These are phyloP conservation scores for Boletus smithii DNA, from an alignment of 1,284 basidiomycete species.

Conservation along the genomic window DNA sequence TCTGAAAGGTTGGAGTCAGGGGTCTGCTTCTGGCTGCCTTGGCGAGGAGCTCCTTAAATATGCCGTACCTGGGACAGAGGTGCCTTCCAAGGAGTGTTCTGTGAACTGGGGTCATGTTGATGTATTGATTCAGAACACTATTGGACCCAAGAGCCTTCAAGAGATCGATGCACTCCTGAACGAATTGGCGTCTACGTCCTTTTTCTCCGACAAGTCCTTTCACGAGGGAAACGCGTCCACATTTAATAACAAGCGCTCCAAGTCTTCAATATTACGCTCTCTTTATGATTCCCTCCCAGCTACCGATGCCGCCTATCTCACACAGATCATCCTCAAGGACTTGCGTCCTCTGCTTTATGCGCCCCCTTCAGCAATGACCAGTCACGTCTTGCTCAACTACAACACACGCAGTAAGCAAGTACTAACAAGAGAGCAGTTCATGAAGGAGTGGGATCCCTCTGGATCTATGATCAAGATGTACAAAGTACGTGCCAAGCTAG, in stretches of 20 bases:
- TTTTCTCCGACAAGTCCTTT: conserved; percentile 49
- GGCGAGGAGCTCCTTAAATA: conserved; percentile 59
- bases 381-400: conserved; percentile 48
- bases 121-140: conserved; percentile 17
- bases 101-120: conserved; percentile 9
- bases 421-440: conserved; percentile 60
- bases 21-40: conserved; percentile 59
- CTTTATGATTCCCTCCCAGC: conserved; percentile 58
- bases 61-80: conserved; percentile 22
- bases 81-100: not conserved
- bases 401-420: conserved; percentile 54
- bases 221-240: conserved; percentile 22
- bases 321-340: conserved; percentile 84
- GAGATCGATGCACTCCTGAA: conserved; percentile 66
- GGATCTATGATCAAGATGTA: conserved; percentile 55
- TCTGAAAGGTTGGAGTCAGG: conserved; percentile 50
- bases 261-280: conserved; percentile 43
- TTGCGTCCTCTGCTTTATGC: conserved; percentile 75
- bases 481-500: conserved; percentile 52
- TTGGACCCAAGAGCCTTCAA: conserved; percentile 39
- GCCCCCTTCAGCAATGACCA: conserved; percentile 42
- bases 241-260: conserved; percentile 32
- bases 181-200: conserved; percentile 66
- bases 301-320: conserved; percentile 59
- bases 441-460: conserved; percentile 68